Conservation (phyloP, 768 basidiomycete genomes). For the Rhodosporidiobolus odoratus region DNA sequence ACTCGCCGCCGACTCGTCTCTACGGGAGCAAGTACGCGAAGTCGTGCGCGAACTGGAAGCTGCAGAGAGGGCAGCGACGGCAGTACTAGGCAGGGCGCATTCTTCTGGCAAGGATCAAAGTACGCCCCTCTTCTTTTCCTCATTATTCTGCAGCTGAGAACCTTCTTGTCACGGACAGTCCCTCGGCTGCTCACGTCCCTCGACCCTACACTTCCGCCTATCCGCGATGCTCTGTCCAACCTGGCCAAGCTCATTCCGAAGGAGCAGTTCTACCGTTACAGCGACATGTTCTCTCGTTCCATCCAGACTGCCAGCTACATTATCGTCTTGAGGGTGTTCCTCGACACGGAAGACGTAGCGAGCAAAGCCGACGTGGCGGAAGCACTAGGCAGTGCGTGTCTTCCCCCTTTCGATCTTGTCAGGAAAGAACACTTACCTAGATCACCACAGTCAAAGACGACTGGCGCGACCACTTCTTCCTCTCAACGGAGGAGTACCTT, state of each 20-base stretch:
- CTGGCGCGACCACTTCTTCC: conserved; percentile 44
- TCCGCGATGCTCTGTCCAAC: conserved; percentile 20
- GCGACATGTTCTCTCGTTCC: conserved; percentile 22
- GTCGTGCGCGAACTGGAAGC: conserved; percentile 31
- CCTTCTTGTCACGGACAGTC: conserved; percentile 3
- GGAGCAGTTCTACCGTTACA: conserved; percentile 47
- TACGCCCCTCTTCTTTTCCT: neutral
- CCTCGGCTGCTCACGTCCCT: conserved; percentile 29
- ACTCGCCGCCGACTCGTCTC: conserved; percentile 25
- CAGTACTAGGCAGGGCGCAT: conserved; percentile 23
- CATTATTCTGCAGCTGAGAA: neutral
- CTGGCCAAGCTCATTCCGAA: conserved; percentile 45
- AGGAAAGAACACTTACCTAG: neutral
- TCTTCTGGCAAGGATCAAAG: neutral
- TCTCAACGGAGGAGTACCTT: conserved; percentile 50
- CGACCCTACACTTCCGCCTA: conserved; percentile 26
- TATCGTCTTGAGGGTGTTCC: conserved; percentile 45
- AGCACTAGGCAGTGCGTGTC: conserved; percentile 46
- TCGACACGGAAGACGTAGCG: conserved; percentile 45
- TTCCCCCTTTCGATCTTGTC: neutral
- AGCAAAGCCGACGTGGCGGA: conserved; percentile 43
- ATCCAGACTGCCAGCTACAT: conserved; percentile 43
- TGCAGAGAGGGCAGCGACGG: conserved; percentile 26
- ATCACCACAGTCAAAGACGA: conserved; percentile 42
- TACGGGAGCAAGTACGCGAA: conserved; percentile 38